Conservation (phyloP, 2,329 filamentous ascomycete species). For the Pseudogymnoascus sp. region DNA sequence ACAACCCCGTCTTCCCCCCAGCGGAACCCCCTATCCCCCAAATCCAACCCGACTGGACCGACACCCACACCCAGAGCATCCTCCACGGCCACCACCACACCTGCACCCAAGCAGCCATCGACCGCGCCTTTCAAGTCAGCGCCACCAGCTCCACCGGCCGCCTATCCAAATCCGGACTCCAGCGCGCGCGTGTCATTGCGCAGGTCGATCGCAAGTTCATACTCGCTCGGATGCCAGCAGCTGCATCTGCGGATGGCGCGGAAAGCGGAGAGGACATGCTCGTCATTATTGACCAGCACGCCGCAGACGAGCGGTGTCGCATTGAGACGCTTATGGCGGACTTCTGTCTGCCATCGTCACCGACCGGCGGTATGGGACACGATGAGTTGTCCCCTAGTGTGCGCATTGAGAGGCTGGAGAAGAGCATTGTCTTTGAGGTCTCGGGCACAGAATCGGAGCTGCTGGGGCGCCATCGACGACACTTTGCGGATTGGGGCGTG, state of each 20-base stretch:
- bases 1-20: slow-evolving; percentile 66
- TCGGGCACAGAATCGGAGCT: slow-evolving; percentile 50
- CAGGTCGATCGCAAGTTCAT: slow-evolving; percentile 93
- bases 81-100: slow-evolving; percentile 19
- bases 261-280: slow-evolving; percentile 36
- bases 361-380: slow-evolving; percentile 11
- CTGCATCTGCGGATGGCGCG: background rate
- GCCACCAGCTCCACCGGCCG: slow-evolving; percentile 30
- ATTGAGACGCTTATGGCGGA: slow-evolving; percentile 64
- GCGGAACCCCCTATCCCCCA: slow-evolving; percentile 39
- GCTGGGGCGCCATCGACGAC: slow-evolving; percentile 42
- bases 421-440: slow-evolving; percentile 57
- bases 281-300: slow-evolving; percentile 84
- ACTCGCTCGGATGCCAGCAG: slow-evolving; percentile 47
- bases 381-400: slow-evolving; percentile 18
- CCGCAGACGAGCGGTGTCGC: slow-evolving; percentile 79
- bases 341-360: slow-evolving; percentile 34
- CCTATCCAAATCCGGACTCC: slow-evolving; percentile 56
- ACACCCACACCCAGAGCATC: slow-evolving; percentile 16
- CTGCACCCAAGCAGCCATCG: slow-evolving; percentile 24
- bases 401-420: slow-evolving; percentile 35
- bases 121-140: slow-evolving; percentile 21
- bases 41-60: slow-evolving; percentile 27
- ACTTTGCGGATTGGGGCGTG: slow-evolving; percentile 66
- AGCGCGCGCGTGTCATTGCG: slow-evolving; percentile 56